Conservation (phyloP, 352 stramenopile genomes). For the Halophytophthora polymorphica region DNA sequence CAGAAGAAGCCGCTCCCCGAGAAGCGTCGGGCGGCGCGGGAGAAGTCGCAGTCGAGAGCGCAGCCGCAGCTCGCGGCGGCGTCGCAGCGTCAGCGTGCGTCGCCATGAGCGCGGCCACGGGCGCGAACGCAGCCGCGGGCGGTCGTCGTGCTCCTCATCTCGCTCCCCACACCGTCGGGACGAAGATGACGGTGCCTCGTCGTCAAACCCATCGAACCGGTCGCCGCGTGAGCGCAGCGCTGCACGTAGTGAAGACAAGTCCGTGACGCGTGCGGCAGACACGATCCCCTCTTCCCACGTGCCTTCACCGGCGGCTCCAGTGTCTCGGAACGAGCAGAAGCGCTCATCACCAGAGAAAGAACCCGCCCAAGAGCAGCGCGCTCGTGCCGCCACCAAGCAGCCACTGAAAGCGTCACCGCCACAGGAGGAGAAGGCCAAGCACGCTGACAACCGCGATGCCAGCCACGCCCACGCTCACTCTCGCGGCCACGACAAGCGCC, state of each 20-base stretch:
- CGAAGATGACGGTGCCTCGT: conserved; percentile 6
- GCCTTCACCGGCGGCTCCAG: background rate
- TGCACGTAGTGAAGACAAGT: conserved; percentile 9
- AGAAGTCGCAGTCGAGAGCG: background rate
- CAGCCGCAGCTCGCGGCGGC: background rate
- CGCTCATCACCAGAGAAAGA: too few species aligned
- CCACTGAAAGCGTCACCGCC: background rate
- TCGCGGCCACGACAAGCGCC: conserved; percentile 7
- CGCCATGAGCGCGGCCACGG: conserved; percentile 11
- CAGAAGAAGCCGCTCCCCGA: conserved; percentile 14
- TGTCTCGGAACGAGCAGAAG: conserved; percentile 5
- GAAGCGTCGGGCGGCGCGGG: conserved; percentile 7
- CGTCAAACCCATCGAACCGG: conserved; percentile 8
- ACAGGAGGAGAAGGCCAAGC: conserved; percentile 3
- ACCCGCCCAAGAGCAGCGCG: too few species aligned
- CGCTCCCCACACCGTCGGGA: conserved; percentile 13
- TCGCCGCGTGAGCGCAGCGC: conserved; percentile 22
- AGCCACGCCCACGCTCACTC: conserved; percentile 9
- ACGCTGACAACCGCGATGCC: background rate
- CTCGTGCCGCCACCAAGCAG: too few species aligned
- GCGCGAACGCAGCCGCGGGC: conserved; percentile 4
- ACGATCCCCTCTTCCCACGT: conserved; percentile 1
- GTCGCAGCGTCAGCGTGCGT: conserved; percentile 11
- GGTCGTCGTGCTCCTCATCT: conserved; percentile 15
- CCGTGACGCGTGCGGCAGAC: background rate